Conservation (phyloP, 495 filamentous ascomycete species). For the Neurospora sp. region DNA sequence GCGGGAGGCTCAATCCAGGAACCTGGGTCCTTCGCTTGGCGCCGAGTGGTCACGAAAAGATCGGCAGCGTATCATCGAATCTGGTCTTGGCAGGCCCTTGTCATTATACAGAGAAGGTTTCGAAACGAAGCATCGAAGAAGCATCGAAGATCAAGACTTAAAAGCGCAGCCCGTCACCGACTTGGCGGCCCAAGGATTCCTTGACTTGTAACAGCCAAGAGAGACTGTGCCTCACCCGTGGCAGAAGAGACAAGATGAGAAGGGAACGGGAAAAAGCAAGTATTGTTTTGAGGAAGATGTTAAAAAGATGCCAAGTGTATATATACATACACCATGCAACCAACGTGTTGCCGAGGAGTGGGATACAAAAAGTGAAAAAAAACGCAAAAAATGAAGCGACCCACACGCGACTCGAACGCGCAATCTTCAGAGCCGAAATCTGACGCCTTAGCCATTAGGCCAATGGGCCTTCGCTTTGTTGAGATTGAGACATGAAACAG, state of each 20-base stretch:
- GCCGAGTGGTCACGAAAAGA: not conserved
- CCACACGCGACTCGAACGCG: conserved; percentile 24
- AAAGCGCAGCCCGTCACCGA: not conserved
- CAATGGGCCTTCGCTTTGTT: conserved; percentile 12
- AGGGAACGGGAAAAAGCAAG: not conserved
- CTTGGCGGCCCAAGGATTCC: not conserved
- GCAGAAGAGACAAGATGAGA: not conserved
- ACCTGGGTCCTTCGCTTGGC: conserved; percentile 3
- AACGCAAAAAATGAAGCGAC: conserved; percentile 9
- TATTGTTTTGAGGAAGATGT: not conserved
- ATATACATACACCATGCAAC: not conserved
- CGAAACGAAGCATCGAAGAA: not conserved
- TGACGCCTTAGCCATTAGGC: conserved; percentile 7
- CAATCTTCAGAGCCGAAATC: conserved; percentile 26
- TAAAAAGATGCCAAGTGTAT: not conserved
- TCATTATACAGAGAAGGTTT: not conserved
- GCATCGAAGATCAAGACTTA: not conserved
- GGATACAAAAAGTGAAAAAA: not conserved
- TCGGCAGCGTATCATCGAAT: not conserved
- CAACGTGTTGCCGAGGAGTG: not conserved
- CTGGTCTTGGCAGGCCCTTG: not conserved
- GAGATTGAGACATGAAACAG: not conserved
- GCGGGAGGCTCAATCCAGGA: conserved; percentile 23
- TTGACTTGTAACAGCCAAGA: not conserved
- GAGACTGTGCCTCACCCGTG: not conserved